Percentiles rank a stretch among this genome's conserved stretches.
phyloP scores from a whole-genome alignment of 805 yeast species.

The Candida cerambycidarum region DNA sequence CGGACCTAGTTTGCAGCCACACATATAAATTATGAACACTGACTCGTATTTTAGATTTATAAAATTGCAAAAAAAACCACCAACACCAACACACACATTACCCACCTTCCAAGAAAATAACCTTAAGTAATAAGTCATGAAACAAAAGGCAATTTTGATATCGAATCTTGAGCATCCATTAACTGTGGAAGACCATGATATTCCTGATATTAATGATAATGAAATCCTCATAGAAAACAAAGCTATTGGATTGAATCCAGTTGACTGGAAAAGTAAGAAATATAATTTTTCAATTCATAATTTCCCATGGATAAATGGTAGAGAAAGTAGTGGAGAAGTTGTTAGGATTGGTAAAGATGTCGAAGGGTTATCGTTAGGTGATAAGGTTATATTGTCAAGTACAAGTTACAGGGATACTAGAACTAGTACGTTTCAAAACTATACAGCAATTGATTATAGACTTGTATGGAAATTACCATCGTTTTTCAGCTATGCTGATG shows the following conservation, averaged over 20 bases:
- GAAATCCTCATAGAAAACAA: neutral
- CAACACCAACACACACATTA: neutral
- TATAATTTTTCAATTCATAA: constrained; percentile 29
- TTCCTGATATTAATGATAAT: constrained; percentile 6
- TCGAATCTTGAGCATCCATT: constrained; percentile 6
- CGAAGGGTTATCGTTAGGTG: constrained; percentile 19
- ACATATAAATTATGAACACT: neutral
- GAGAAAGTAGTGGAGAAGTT: constrained; percentile 23
- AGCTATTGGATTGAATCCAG: constrained; percentile 1
- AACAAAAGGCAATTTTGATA: constrained; percentile 10
- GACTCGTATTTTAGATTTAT: neutral
- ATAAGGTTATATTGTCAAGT: constrained; percentile 42
- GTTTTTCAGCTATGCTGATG: constrained; percentile 33
- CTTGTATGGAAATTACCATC: constrained; percentile 46
- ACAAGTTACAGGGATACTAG: constrained; percentile 48
- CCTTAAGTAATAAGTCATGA: neutral
- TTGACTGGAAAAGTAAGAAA: constrained; percentile 4
- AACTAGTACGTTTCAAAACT: constrained; percentile 49
- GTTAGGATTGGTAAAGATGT: constrained; percentile 21
- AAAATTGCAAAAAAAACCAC: neutral
- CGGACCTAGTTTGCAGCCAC: neutral
- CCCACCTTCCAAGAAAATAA: neutral
- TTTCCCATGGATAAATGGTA: constrained; percentile 19
- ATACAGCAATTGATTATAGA: constrained; percentile 43
- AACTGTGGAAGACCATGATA: neutral